Evolutionary conservation across 768 basidiomycete genomes (phyloP).

Genomic region (Kwoniella dejecticola): DNA sequence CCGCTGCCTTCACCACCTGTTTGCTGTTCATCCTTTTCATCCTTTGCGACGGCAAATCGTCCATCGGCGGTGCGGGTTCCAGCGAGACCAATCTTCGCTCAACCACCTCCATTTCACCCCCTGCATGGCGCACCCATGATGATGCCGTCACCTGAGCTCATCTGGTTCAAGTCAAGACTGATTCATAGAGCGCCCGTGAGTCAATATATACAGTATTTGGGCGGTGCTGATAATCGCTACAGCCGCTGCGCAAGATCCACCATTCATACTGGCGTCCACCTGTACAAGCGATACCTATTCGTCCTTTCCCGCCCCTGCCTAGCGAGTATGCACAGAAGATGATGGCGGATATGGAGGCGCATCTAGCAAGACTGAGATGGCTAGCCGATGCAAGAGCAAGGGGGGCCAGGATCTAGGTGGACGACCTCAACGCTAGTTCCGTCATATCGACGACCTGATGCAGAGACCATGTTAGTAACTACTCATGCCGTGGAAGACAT

Average conservation of each 20-base stretch:
- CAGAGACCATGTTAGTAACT: background rate
- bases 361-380: conserved; percentile 14
- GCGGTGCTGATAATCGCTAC: background rate
- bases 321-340: conserved; percentile 9
- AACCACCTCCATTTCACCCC: conserved; percentile 7
- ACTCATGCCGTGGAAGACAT: background rate
- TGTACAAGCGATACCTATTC: background rate
- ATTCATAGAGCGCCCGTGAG: conserved; percentile 6
- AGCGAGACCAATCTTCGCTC: conserved; percentile 9
- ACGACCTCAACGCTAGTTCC: conserved; percentile 24
- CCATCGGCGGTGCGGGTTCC: background rate
- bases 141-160: background rate
- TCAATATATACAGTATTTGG: background rate
- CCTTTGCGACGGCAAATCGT: background rate
- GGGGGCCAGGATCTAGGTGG: conserved; percentile 5
- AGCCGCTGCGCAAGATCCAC: background rate
- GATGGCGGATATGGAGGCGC: conserved; percentile 15
- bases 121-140: background rate
- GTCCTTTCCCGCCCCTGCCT: background rate
- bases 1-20: background rate
- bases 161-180: background rate
- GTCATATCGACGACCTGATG: conserved; percentile 61
- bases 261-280: conserved; percentile 13
- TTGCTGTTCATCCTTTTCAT: background rate
- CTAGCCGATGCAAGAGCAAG: conserved; percentile 10